Conservation (phyloP, 2,329 filamentous ascomycete genomes). For the Sclerotinia trifoliorum region DNA sequence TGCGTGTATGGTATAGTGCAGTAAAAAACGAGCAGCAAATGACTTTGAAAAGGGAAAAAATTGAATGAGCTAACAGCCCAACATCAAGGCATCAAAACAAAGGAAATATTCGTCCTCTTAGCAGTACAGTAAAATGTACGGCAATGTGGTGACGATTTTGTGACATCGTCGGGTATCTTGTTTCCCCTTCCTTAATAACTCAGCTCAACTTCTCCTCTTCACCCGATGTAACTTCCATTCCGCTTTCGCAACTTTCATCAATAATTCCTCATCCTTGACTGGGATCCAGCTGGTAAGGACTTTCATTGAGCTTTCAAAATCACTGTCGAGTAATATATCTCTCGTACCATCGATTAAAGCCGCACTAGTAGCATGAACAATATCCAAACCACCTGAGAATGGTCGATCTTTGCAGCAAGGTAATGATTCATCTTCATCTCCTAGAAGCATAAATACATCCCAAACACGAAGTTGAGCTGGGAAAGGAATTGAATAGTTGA, state of each 20-base stretch:
- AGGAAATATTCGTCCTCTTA: conserved; percentile 10
- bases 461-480: conserved; percentile 91
- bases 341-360: conserved; percentile 88
- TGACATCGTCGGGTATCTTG: conserved; percentile 3
- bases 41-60: not conserved
- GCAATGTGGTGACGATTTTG: not conserved
- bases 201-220: conserved; percentile 40
- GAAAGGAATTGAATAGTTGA: conserved; percentile 96
- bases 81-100: conserved; percentile 17
- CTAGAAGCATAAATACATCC: conserved; percentile 96
- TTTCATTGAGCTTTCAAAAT: conserved; percentile 99
- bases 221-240: conserved; percentile 72
- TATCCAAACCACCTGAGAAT: conserved; percentile 69
- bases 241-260: conserved; percentile 85
- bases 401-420: conserved; percentile 39
- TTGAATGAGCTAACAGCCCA: not conserved
- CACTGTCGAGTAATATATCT: conserved; percentile 84
- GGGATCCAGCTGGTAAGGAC: conserved; percentile 91
- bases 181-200: not conserved
- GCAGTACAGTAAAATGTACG: conserved; percentile 5
- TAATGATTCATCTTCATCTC: conserved; percentile 59
- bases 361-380: conserved; percentile 85
- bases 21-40: conserved; percentile 3
- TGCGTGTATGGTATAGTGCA: conserved; percentile 23
- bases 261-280: conserved; percentile 86